A percentile compares a stretch with the other conserved stretches of the same genome.
phyloP scores from a whole-genome alignment of 1,139 yeast species.

The Debaryomyces sp. region DNA sequence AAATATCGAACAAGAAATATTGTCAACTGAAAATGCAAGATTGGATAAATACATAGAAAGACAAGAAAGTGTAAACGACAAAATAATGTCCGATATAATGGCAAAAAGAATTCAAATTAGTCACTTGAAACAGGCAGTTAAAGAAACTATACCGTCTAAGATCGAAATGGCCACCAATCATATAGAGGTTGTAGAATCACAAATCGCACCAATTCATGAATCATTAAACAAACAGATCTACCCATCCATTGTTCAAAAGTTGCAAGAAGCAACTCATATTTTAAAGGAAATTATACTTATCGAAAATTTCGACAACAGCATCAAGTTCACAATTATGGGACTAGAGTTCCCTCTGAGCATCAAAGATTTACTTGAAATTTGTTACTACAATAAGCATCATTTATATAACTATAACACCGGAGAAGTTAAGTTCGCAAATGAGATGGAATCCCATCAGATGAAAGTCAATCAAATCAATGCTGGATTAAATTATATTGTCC shows the following conservation, averaged over 20 bases:
- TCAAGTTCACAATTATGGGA: slow-evolving; percentile 36
- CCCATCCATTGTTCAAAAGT: slow-evolving; percentile 23
- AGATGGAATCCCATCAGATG: slow-evolving; percentile 12
- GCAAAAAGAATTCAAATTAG: slow-evolving; percentile 27
- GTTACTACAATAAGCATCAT: slow-evolving; percentile 28
- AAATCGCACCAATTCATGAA: slow-evolving; percentile 31
- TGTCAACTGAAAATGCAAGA: background rate
- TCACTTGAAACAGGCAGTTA: slow-evolving; percentile 20
- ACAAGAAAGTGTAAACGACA: slow-evolving; percentile 30
- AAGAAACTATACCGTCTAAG: slow-evolving; percentile 21
- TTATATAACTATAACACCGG: slow-evolving; percentile 13
- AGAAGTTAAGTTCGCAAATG: slow-evolving; percentile 1
- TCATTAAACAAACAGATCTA: slow-evolving; percentile 21
- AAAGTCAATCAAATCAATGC: slow-evolving; percentile 34
- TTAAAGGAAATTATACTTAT: slow-evolving; percentile 32
- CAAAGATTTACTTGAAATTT: slow-evolving; percentile 30
- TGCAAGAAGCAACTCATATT: slow-evolving; percentile 21
- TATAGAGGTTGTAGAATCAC: slow-evolving; percentile 31
- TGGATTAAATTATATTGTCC: slow-evolving; percentile 33
- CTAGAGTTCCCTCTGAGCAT: slow-evolving; percentile 40
- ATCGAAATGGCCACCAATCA: slow-evolving; percentile 23
- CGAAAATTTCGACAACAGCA: slow-evolving; percentile 23
- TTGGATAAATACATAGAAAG: slow-evolving; percentile 19
- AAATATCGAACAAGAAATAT: slow-evolving; percentile 2
- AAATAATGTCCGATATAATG: slow-evolving; percentile 27